Evolutionary conservation across 1,284 basidiomycete genomes (phyloP), one percentile per base, ranked within the genome.

Genomic region (Singerocomus inundabilis): DNA sequence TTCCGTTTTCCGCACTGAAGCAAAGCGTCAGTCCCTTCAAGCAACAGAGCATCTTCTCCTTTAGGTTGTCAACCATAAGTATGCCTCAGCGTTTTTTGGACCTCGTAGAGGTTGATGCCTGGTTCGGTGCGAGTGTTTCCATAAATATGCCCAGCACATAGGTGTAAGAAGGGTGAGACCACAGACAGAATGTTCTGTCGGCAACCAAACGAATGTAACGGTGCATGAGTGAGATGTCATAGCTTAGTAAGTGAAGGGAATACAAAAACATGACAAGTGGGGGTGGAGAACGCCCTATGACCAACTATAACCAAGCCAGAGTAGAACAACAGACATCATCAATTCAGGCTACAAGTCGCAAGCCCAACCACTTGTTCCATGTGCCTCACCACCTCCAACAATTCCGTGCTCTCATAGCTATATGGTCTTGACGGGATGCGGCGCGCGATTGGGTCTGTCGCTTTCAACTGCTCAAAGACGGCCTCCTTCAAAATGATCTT

Each of bases 31-130:
- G 94, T 98, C 66, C 90, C 71, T 98, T n/a, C 94, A 1, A 94
- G 91, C 15, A 97, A 76, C 93, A 93, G 2, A 97, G 78, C 43
- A 97, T 79, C 59, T 89, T 92, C 75, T 97, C 94, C 74, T 96
- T 97, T 76, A 96, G 93, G 70, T 94, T 93, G 75, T 97, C 93
- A 15, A 97, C 94, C 9, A 97, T 77, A 71, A 97, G 93, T 37
- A 97, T 78, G 1, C 94, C 93, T 56, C 95, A 97, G 79, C 6
- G 84, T 88, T 75, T 92, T 94, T 71, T 98, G 93, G n/a, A 97
- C 77, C 57, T 96, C 91, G 26, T 84, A 74, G 42, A 97, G 80
- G 69, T 91, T 88, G 65, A 98, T 89, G 59, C 86, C 93, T 97
- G 60, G 10, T 13, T n/a, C 18, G 8, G 47, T 45, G 8, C 36